Percentiles rank a stretch among this genome's conserved stretches.
phyloP scores from a whole-genome alignment of 148 eudicot species.

The Fagopyrum homotropicum region DNA sequence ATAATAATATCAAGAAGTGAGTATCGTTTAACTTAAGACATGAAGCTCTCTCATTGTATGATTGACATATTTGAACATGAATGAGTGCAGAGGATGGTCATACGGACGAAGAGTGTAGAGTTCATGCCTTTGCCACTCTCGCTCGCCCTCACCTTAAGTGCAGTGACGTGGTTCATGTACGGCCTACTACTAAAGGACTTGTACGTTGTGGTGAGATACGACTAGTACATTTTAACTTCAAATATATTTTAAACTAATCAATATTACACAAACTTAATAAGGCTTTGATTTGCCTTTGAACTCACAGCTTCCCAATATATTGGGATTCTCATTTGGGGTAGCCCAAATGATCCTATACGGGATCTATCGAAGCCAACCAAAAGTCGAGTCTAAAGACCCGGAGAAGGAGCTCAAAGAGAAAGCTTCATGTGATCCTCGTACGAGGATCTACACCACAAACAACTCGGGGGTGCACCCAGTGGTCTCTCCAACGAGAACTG shows the following conservation, averaged over 20 bases:
- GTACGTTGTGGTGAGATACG: conserved; percentile 58
- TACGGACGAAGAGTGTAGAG: conserved; percentile 66
- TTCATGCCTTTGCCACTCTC: conserved; percentile 77
- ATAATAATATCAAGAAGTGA: too few relatives aligned
- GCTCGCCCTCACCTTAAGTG: conserved; percentile 62
- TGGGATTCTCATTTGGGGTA: conserved; percentile 62
- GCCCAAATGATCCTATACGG: conserved; percentile 62
- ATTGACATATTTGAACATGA: too few relatives aligned
- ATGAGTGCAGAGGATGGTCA: conserved; percentile 53
- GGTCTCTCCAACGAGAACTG: neutral
- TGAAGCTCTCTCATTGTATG: too few relatives aligned
- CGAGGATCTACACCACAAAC: neutral
- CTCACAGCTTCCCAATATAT: conserved; percentile 53
- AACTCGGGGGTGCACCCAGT: neutral
- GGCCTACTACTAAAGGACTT: conserved; percentile 54
- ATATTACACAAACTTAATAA: neutral
- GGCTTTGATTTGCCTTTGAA: neutral
- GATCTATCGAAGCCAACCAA: conserved; percentile 33
- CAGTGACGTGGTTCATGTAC: conserved; percentile 80
- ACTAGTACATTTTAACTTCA: neutral
- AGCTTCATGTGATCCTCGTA: neutral
- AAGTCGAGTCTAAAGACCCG: conserved; percentile 14
- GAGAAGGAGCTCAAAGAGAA: conserved; percentile 3
- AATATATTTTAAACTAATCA: neutral
- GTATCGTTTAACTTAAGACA: too few relatives aligned